Percentiles rank a stretch among this genome's conserved stretches.
These are phyloP conservation scores for Suhomyces bribrorum DNA, from an alignment of 1,139 yeast species.

Conservation along the genomic window DNA sequence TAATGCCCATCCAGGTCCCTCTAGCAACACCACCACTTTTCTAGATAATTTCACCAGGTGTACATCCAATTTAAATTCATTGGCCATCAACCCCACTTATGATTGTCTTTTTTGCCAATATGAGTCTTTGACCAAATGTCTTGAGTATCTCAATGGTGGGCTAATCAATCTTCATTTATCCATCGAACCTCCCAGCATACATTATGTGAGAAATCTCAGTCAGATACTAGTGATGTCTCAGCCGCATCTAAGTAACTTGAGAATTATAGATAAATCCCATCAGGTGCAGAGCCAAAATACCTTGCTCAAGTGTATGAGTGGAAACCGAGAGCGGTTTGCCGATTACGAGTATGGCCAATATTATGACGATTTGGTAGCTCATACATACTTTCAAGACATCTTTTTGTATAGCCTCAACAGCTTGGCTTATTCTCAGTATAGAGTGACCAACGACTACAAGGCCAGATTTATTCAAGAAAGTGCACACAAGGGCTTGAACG, in stretches of 20 bases:
- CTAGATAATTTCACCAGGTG: conserved; percentile 14
- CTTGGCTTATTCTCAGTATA: background rate
- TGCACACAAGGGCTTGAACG: conserved; percentile 11
- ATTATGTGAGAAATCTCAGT: conserved; percentile 13
- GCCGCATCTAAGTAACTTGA: conserved; percentile 12
- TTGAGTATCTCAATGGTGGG: conserved; percentile 14
- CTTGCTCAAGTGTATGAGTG: conserved; percentile 17
- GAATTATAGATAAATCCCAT: conserved; percentile 16
- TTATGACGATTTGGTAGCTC: conserved; percentile 15
- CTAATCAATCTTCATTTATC: conserved; percentile 16
- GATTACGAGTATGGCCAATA: conserved; percentile 21
- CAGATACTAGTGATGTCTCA: conserved; percentile 13
- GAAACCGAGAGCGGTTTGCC: conserved; percentile 11
- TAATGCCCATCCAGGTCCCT: conserved; percentile 13
- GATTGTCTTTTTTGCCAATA: conserved; percentile 23
- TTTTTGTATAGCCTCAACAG: conserved; percentile 12
- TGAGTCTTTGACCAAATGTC: conserved; percentile 10
- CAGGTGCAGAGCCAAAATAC: conserved; percentile 11
- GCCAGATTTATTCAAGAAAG: conserved; percentile 13
- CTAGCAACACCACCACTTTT: conserved; percentile 11
- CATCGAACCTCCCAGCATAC: conserved; percentile 18
- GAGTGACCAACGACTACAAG: conserved; percentile 17
- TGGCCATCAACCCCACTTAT: conserved; percentile 19
- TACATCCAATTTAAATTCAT: conserved; percentile 16
- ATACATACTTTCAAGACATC: conserved; percentile 10